Conservation (phyloP, 768 basidiomycete genomes). For the Leccinellum luteum region DNA sequence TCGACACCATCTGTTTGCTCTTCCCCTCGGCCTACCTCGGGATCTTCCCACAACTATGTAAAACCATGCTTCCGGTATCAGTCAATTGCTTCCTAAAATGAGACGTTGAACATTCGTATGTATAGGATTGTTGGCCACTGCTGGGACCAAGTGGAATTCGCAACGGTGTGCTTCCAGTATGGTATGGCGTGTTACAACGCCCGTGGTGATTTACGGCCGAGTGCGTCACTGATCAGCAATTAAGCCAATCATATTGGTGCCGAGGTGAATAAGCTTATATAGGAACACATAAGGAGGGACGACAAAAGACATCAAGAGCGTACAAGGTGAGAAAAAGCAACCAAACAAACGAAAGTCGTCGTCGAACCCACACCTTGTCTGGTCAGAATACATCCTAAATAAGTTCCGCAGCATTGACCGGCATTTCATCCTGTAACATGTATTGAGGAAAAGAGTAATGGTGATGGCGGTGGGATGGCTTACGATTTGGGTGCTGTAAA, state of each 20-base stretch:
- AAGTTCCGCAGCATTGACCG: conserved; percentile 95
- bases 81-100: background rate
- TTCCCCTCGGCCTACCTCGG: background rate
- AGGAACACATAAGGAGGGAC: conserved; percentile 5
- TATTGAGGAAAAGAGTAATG: conserved; percentile 18
- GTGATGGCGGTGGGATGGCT: conserved; percentile 23
- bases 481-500: conserved; percentile 94
- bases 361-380: conserved; percentile 2
- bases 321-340: conserved; percentile 7
- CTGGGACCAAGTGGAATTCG: background rate
- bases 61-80: background rate
- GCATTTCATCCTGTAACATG: conserved; percentile 88
- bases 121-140: background rate
- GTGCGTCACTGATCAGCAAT: background rate
- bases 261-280: conserved; percentile 5
- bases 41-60: background rate
- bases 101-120: background rate
- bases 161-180: background rate
- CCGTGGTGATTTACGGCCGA: background rate
- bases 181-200: background rate
- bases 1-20: background rate
- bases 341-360: conserved; percentile 1
- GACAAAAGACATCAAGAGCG: conserved; percentile 15
- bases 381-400: conserved; percentile 50
- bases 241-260: background rate